Base-by-base conservation (phyloP, 352 stramenopile genomes). In the Phytophthora multivora region DNA sequence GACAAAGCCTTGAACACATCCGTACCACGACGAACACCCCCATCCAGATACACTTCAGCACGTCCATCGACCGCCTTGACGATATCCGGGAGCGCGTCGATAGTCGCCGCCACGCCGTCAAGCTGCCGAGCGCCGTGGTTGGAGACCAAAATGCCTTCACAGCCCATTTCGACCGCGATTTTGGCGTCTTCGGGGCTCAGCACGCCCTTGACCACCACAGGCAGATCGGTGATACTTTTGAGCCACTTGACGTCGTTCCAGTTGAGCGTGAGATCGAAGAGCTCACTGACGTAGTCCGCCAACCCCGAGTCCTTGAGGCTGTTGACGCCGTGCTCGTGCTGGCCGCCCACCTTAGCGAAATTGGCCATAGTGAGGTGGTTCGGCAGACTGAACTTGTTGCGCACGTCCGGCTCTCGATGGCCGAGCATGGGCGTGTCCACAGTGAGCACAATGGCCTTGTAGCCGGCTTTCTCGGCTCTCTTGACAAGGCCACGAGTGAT, bases 391-490 rank as follows among this genome's bases (percentile, higher is more conserved):
- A 97, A 97, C 56, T 77, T 74, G 79, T 98, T 98, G 48, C 96
- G 91, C 54, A 98, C 95, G 65, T 99, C 96, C 21, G 94, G 78
- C 66, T 99, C 95, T 25, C 96, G 87, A 63, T 98, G 97, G 33
- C 96, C 96, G 21, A 98, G 94, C 87, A 96, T 94, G 4, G 96
- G 97, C 55, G 97, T 98, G 69, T 99, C 96, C 13, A 98, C 95
- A 7, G 96, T 99, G 7, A 99, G 75, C 39, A 97, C 95, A 52
- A 98, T 90, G 46, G 97, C 97, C 59, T 97, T 97, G 63, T 95
- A 97, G n/a, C 96, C 95, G 13, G 97, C 96, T n/a, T 91, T 85
- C 71, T 97, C 95, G 5, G 90, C 89, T 31, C 90, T 77, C 25
- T 76, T 49, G 33, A 99, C 84, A 11, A 98, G 92, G 38, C 97